These are phyloP conservation scores for Boletus vinaceobasis DNA, from an alignment of 768 basidiomycete species.

Conservation along the genomic window DNA sequence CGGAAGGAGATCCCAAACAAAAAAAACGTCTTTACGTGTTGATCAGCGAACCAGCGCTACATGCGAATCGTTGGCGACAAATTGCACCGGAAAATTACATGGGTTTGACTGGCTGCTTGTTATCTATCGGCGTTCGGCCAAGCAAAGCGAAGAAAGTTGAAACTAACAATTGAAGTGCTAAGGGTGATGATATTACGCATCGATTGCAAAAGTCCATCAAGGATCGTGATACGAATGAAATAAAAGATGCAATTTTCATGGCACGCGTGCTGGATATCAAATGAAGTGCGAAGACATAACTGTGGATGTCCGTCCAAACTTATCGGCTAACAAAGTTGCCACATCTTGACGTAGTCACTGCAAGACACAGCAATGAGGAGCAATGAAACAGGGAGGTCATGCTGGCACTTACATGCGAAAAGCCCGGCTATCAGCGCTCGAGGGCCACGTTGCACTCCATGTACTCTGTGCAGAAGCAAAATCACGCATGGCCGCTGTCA, in stretches of 20 bases:
- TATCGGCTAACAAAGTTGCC: conserved; percentile 26
- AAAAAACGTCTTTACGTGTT: no score
- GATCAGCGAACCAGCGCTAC: neutral
- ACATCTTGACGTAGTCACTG: conserved; percentile 34
- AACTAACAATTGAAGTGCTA: neutral
- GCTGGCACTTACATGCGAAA: conserved; percentile 55
- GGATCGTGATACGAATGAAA: neutral
- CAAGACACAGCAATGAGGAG: neutral
- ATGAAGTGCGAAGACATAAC: neutral
- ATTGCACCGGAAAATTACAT: neutral
- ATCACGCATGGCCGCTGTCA: conserved; percentile 62
- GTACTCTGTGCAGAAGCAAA: conserved; percentile 57
- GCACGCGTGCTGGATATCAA: neutral
- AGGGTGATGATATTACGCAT: neutral
- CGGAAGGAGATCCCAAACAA: neutral
- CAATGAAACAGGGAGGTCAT: neutral
- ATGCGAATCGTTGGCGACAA: no score
- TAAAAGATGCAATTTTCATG: neutral
- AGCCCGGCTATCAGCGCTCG: conserved; percentile 54
- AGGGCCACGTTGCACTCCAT: conserved; percentile 79
- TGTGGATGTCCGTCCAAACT: neutral
- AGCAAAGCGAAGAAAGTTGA: neutral
- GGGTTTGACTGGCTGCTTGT: neutral
- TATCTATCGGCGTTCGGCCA: neutral
- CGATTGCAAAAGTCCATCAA: neutral